Evolutionary conservation across 1,139 yeast species (phyloP).

Genomic region (Yamadazyma triangularis): DNA sequence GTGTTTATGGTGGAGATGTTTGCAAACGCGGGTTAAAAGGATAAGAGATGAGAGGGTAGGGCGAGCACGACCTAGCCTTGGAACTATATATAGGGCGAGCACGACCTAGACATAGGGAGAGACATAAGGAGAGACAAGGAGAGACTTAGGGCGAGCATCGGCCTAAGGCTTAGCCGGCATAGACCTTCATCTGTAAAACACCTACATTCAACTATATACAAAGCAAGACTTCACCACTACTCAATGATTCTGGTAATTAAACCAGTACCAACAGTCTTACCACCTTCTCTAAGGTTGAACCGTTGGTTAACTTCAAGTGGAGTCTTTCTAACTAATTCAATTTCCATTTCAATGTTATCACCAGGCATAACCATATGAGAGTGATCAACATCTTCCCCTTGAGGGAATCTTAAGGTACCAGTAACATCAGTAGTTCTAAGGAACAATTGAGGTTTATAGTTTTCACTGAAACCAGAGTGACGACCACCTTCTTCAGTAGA

Average conservation of each 20-base stretch:
- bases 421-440: constrained; percentile 96
- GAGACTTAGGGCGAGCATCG: too few species aligned
- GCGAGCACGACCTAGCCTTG: too few species aligned
- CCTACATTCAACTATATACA: too few species aligned
- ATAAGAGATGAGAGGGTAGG: too few species aligned
- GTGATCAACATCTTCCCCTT: constrained; percentile 73
- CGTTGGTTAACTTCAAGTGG: constrained; percentile 96
- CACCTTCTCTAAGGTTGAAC: constrained; percentile 99
- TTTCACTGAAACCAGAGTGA: constrained; percentile 93
- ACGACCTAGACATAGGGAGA: too few species aligned
- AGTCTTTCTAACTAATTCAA: constrained; percentile 85
- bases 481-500: constrained; percentile 99
- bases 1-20: too few species aligned
- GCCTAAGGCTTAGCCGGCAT: too few species aligned
- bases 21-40: too few species aligned
- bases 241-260: constrained; percentile 90
- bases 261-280: constrained; percentile 99
- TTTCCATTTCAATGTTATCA: constrained; percentile 96
- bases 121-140: too few species aligned
- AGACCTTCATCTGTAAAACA: too few species aligned
- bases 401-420: constrained; percentile 87
- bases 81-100: too few species aligned
- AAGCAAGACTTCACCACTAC: too few species aligned
- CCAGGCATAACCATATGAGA: constrained; percentile 95
- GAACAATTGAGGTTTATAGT: constrained; percentile 97